Evolutionary conservation across 768 basidiomycete genomes (phyloP), one percentile per base, ranked within the genome.

Genomic region (Leccinum ochraceum): DNA sequence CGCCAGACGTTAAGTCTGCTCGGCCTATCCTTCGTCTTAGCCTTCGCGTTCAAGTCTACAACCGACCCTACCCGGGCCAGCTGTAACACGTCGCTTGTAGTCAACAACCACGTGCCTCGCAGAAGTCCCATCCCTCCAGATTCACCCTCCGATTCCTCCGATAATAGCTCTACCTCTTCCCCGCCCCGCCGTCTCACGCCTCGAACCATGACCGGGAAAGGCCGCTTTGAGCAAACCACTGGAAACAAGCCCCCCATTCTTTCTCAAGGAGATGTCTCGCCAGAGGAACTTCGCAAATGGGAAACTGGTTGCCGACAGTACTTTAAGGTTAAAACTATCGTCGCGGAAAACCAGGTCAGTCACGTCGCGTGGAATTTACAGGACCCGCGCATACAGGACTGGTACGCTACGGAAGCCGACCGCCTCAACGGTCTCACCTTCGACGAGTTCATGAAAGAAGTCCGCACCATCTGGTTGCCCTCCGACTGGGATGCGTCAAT

Each of bases 311-410:
- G 59, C 20, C 3, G 37, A 32, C 48, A 49, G 37, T 51, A 36
- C 56, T 53, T 57, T 9, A 6, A 4, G 3, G 3, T 28, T 4
- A 55, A 55, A 4, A 11, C 6, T 2, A n/a, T 39, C 9, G 5
- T 3, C 1, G 26, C 16, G 0, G 26, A 22, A 0, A 7, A 42
- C 10, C 54, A 44, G 4, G 39, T 55, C 10, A 1, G 5, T 1
- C 16, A 10, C 1, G 26, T 44, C 11, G 54, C 24, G 4, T 55
- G 39, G 54, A 44, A 44, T 3, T 39, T 55, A 11, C 54, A 56
- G 7, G 62, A 66, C 1, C 54, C 54, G 2, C 10, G n/a, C 1
- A 53, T 63, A 1, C 58, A 61, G 20, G 53, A 58, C 17, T 66
- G 62, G 62, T 60, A 63, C n/a, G 1, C 34, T 0, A 65, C 22